Base-by-base conservation (phyloP, 2,329 filamentous ascomycete species). In the Penicillium capsulatum region DNA sequence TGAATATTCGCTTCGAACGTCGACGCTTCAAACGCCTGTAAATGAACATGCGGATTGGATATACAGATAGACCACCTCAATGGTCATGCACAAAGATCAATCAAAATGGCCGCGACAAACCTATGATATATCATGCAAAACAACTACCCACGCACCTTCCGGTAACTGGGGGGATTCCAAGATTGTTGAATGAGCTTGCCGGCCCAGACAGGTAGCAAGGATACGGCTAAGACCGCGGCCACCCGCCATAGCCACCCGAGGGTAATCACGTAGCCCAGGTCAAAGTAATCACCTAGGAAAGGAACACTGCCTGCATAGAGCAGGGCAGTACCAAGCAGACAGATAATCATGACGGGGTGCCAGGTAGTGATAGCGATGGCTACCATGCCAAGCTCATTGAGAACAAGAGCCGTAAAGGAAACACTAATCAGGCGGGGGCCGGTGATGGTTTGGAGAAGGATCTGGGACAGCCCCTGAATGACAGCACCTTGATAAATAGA, bases 371-470 rank as follows among this genome's bases (percentile, higher is more conserved):
- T 86, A 61, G 95, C 86, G 43, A 94, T 87, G 3, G 90, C 91
- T 2, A 97, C 92, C 94, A 98, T 98, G 54, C 94, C 78, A 44
- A 98, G 77, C 63, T 98, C 92, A 64, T 97, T 98, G 46, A 97
- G 71, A 4, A 98, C 81, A 2, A 98, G 78, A 1, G 89, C 88
- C 0, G 91, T 94, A 61, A 95, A 98, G 42, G 83, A 89, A 31
- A 98, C 86, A 16, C 86, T 81, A 38, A 97, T 86, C 83, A 98
- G 94, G 44, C 71, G 74, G 9, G 76, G 72, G 1, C 70, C 71
- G 31, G 69, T 57, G 50, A 87, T 81, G 2, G 86, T 81, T 46
- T 86, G 83, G 3, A 92, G 85, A 15, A 98, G 76, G 11, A 98
- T 73, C 64, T 98, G 90, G 1, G 85, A 83, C 9, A 96, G 76